Evolutionary conservation across 106 monocot genomes (phyloP), one percentile per base, ranked within the genome.

Genomic region (Allium sativum): DNA sequence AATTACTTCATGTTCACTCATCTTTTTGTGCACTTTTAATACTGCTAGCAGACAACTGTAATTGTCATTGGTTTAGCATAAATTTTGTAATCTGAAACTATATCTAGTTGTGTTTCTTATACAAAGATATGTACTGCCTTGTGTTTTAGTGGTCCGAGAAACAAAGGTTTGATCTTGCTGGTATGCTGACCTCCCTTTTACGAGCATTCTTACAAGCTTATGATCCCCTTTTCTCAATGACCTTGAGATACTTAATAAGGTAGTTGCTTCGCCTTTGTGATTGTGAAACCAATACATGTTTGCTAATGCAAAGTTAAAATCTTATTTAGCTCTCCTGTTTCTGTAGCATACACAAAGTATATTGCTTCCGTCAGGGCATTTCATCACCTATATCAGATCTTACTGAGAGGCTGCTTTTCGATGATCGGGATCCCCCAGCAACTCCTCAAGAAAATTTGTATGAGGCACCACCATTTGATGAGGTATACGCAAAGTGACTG

Each of bases 191-290:
- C 45, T 85, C 96, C 42, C 73, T 91, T 72, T 70, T 98, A 65
- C 87, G 87, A 71, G 75, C 81, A 64, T 84, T 88, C 22, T 74
- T 98, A 53, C 84, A 91, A 59, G 91, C 91, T n/a, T 82, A 98
- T 72, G 96, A 91, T 65, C 87, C 96, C 15, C 68, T 91, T 61
- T 76, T 98, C 72, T 76, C 77, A 43, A 80, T 98, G 88, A 76
- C 91, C 13, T 72, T 98, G 67, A 79, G 87, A 81, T 98, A 98
- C 76, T 81, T 98, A 55, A 91, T 98, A 79, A 91, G 96, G 91
- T 91, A 74, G 40, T 31, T 48, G 31, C 31, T 0, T 31, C 31
- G 0, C 2, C 31, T 31, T 31, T 31, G 1, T 31, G 31, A 31
- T 2, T 31, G 22, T 22, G 31, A 31, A 31, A 2, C 31, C 31